phyloP scores from a whole-genome alignment of 176 grass and related monocot genomes.

The Tillandsia fasciculata region DNA sequence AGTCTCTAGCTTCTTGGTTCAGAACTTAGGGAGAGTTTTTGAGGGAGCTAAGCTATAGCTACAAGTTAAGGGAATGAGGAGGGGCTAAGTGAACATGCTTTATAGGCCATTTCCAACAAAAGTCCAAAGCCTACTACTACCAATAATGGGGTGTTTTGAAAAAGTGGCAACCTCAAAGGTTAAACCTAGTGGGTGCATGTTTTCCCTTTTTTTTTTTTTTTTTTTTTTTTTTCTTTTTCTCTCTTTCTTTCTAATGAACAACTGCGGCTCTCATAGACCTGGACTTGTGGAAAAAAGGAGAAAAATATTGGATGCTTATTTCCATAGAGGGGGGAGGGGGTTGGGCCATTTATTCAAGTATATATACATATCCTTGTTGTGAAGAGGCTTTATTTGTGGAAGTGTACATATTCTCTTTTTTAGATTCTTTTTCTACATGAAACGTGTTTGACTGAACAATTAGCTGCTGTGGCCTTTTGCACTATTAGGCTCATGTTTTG shows the following conservation, averaged over 20 bases:
- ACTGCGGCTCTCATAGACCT: conserved; percentile 19
- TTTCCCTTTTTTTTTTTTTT: conserved; percentile 38
- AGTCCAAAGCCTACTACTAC: conserved; percentile 13
- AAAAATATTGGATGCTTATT: conserved; percentile 10
- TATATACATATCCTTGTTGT: conserved; percentile 15
- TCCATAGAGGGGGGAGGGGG: conserved; percentile 23
- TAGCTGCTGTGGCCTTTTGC: conserved; percentile 39
- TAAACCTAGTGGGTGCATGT: conserved; percentile 24
- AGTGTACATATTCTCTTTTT: conserved; percentile 28
- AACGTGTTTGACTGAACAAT: conserved; percentile 99
- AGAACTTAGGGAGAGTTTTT: neutral
- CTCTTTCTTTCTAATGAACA: neutral
- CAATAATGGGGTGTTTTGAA: conserved; percentile 10
- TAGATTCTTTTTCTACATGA: conserved; percentile 80
- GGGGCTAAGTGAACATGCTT: neutral
- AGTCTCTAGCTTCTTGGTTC: too few species aligned
- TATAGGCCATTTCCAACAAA: conserved; percentile 1
- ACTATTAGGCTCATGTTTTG: conserved; percentile 7
- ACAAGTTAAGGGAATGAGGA: neutral
- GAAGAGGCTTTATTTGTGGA: conserved; percentile 28
- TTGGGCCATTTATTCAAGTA: conserved; percentile 7
- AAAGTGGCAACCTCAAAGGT: conserved; percentile 6
- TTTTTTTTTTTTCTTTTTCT: conserved; percentile 29
- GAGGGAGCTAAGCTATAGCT: neutral
- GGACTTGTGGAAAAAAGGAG: conserved; percentile 1